Evolutionary conservation across 306 rosid genomes (phyloP), one percentile per base, ranked within the genome.

Genomic region (Rosa lucieae): DNA sequence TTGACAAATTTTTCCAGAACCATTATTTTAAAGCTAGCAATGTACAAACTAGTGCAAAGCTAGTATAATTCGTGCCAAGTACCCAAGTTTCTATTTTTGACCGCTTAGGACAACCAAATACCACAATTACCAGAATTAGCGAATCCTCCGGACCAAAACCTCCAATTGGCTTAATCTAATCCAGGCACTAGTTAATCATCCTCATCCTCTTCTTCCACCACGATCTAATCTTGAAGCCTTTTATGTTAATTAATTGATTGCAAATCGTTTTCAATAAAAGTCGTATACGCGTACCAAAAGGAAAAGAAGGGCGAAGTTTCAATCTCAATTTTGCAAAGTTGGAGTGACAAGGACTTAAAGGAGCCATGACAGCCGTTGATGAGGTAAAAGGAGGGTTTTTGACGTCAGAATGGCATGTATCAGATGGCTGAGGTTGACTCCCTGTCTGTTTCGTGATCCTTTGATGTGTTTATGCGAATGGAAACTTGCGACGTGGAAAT

Each of bases 341-440:
- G 55, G 55, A 68, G 72, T 76, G 79, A 65, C 23, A 11, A 3
- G 11, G 72, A 75, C 61, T 46, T 63, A 48, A 62, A 75, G 53
- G 80, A 23, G 35, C 49, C 23, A n/a, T 56, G 77, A 20, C 81
- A 56, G 59, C 75, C 90, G 78, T 84, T 58, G 51, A 77, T 18
- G 77, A 48, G 58, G 46, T 1, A 35, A 65, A 44, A 21, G 1
- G 35, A 55, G 39, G 40, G 72, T 29, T 9, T 6, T 39, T 82
- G 88, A 89, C 49, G 73, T 84, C 83, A 85, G 15, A 58, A 14
- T 72, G 70, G 76, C 82, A 43, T 8, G 48, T 56, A 53, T 56
- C 76, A 8, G 29, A 75, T 18, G 79, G 73, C 1, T 10, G 70
- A 73, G 77, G n/a, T 6, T 70, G 86, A 18, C 79, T 63, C 10